Evolutionary conservation across 768 basidiomycete species (phyloP), one percentile per base, ranked within the genome.

Genomic region (Crepidotus variabilis): DNA sequence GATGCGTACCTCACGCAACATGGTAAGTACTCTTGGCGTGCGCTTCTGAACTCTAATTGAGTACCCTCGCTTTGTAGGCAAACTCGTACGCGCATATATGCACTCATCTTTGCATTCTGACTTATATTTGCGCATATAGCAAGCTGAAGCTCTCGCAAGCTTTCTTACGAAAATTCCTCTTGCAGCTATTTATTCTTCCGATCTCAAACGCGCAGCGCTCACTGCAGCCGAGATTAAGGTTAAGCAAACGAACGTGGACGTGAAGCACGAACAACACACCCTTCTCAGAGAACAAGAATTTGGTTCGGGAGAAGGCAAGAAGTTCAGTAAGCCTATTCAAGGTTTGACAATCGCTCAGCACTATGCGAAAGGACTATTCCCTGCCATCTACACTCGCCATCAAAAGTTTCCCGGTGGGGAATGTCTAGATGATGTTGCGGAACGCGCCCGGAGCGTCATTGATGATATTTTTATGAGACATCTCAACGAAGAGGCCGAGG

Each of bases 1-100:
- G 88, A 93, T 69, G 81, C 90, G 10, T 79, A 84, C 1, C 73
- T 93, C 14, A 85, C 86, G 18, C 88, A 86, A 60, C 87, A 91
- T 63, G 90, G 90, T 87, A 66, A 63, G 72, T 65, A 46, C 48
- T 20, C 49, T 2, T 36, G 22, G 13, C 10, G 23, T 23, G 4
- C 10, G 9, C 35, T 22, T 2, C 22, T 13, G 18, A 9, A 28
- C 11, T 21, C n/a, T 20, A 63, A 52, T 47, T 36, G 22, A 50
- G 56, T 56, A 52, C 20, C 24, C 33, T 13, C n/a, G 18, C 50
- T 39, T 23, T 14, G 34, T 66, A 86, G 85, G 83, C n/a, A 80
- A 82, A 73, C 77, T 76, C 59, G 85, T 82, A 63, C 63, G 76
- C 51, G 59, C 46, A 62, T 65, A 62, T 58, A 65, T 57, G 23